Evolutionary conservation across 2,329 filamentous ascomycete species (phyloP).

Genomic region (Cercospora janseana): DNA sequence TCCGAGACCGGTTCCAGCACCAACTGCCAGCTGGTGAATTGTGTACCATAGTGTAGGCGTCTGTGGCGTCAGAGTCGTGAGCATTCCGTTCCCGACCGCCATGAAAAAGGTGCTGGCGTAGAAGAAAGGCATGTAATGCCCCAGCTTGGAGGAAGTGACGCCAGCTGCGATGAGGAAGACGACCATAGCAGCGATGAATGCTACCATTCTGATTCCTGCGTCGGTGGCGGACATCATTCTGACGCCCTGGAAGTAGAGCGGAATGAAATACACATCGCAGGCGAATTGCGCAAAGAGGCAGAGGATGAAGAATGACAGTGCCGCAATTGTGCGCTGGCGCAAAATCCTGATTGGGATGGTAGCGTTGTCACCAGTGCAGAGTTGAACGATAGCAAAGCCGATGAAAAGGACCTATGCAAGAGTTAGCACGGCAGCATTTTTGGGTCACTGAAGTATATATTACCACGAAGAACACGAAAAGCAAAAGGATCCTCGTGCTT

Average conservation of each 20-base stretch:
- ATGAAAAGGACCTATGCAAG: constrained; percentile 34
- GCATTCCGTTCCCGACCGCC: constrained; percentile 1
- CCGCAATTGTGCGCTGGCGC: constrained; percentile 39
- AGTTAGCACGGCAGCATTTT: neutral
- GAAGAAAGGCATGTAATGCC: constrained; percentile 20
- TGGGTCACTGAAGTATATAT: neutral
- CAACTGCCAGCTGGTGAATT: neutral
- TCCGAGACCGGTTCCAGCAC: neutral
- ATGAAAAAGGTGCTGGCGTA: constrained; percentile 1
- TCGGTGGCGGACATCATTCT: constrained; percentile 44
- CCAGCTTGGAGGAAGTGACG: constrained; percentile 33
- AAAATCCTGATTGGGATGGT: constrained; percentile 42
- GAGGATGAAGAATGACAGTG: constrained; percentile 40
- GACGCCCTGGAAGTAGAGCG: constrained; percentile 48
- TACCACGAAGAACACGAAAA: constrained; percentile 46
- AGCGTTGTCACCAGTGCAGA: constrained; percentile 43
- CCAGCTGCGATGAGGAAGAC: constrained; percentile 42
- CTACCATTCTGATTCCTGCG: constrained; percentile 47
- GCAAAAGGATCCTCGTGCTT: constrained; percentile 45
- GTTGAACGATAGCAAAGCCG: constrained; percentile 40
- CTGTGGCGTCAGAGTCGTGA: neutral
- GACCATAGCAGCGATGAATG: constrained; percentile 45
- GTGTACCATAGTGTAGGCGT: constrained; percentile 1
- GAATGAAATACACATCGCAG: constrained; percentile 40
- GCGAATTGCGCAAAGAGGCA: constrained; percentile 32